Evolutionary conservation across 23 red algal genomes (phyloP), one percentile per base, ranked within the genome.

Genomic region (Agarophyton chilense): DNA sequence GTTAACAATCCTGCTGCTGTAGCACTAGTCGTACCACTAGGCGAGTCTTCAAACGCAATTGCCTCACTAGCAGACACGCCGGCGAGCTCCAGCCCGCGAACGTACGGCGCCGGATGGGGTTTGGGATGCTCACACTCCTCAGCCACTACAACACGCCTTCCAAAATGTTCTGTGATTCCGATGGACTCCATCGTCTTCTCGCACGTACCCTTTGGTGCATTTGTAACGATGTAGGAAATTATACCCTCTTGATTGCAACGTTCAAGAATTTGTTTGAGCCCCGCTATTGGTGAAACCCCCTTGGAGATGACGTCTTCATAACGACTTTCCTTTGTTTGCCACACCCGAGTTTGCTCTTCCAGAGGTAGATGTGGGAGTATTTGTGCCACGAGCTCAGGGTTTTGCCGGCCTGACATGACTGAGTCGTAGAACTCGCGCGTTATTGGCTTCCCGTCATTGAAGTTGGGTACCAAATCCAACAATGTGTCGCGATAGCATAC

Each of bases 21-120:
- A 26, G 89, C 89, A 31, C 55, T 52, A 0, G n/a, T 54, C 17
- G 81, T 78, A 10, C 89, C 89, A n/a, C 58, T 79, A 10, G 89
- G 89, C 19, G 89, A 92, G 29, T 92, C 89, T 68, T 92, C 89
- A 44, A 92, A 92, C 9, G 79, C 89, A 77, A 92, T 84, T 1
- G 89, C 78, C 45, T 83, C 51, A 40, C 72, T 60, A 8, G 89
- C 39, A 42, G 60, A 49, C 45, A 92, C 89, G 18, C 61, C 65
- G 16, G 81, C 89, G 19, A 84, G 67, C 49, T 78, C n/a, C 26
- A 83, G 25, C 2, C 52, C 89, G n/a, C 49, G 63, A 25, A 92
- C 22, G 28, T 92, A 92, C 9, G 89, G 89, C 9, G 89, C 89
- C 9, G 89, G 77, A 40, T 92, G 65, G 1, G 89, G 89, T 64